Percentiles rank a stretch among this genome's conserved stretches.
Evolutionary conservation across 2,329 filamentous ascomycete genomes (phyloP).

Genomic region (Teratosphaeria gauchensis): DNA sequence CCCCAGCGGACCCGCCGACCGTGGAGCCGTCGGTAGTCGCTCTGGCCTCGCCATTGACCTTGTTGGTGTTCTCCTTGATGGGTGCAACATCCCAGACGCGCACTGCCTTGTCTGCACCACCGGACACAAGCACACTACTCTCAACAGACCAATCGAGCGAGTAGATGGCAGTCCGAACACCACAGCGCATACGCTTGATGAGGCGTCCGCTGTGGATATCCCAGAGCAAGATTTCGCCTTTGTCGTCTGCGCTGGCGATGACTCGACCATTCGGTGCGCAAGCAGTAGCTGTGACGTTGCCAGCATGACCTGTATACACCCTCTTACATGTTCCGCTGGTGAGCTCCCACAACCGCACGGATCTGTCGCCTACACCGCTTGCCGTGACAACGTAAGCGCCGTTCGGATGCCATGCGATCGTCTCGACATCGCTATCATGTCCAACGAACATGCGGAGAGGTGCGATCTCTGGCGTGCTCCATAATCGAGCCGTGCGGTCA

Average conservation of each 20-base stretch:
- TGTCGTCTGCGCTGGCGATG: constrained; percentile 80
- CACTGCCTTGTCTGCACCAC: constrained; percentile 84
- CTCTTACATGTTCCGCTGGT: constrained; percentile 77
- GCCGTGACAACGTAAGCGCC: constrained; percentile 88
- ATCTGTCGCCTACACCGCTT: constrained; percentile 67
- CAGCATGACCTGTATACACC: constrained; percentile 83
- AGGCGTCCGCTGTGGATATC: constrained; percentile 77
- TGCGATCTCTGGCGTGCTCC: constrained; percentile 87
- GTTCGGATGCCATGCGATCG: constrained; percentile 89
- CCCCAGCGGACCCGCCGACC: constrained; percentile 20
- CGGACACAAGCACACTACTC: constrained; percentile 80
- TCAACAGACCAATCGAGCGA: constrained; percentile 89
- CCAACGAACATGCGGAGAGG: constrained; percentile 81
- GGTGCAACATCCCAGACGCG: constrained; percentile 83
- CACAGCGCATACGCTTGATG: constrained; percentile 87
- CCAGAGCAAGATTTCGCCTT: constrained; percentile 90
- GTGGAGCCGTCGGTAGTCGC: constrained; percentile 7
- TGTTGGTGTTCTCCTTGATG: constrained; percentile 31
- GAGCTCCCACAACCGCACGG: constrained; percentile 96
- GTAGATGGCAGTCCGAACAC: constrained; percentile 89
- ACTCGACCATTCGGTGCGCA: constrained; percentile 82
- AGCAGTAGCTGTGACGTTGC: constrained; percentile 74
- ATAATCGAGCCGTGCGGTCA: constrained; percentile 83
- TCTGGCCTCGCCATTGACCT: constrained; percentile 22
- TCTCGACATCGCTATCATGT: constrained; percentile 87